These are phyloP conservation scores for Starmerella cellae DNA, from an alignment of 805 yeast species.

Conservation along the genomic window DNA sequence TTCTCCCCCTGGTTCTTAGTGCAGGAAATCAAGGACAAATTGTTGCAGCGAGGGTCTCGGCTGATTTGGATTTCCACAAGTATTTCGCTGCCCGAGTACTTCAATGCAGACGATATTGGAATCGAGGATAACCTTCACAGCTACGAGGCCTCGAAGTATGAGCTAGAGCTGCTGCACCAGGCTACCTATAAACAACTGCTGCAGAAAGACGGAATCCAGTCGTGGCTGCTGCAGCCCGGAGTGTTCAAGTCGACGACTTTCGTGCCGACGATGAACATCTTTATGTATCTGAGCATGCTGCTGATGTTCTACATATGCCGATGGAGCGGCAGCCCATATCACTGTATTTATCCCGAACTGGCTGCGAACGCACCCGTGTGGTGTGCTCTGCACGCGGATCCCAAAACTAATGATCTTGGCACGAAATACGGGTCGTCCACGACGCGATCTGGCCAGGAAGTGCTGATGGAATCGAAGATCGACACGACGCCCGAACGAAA, in stretches of 20 bases:
- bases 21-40: constrained; percentile 37
- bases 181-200: constrained; percentile 47
- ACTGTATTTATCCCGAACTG: constrained; percentile 72
- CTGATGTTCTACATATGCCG: constrained; percentile 73
- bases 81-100: constrained; percentile 62
- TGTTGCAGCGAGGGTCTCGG: constrained; percentile 41
- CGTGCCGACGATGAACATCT: constrained; percentile 55
- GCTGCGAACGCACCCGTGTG: constrained; percentile 82
- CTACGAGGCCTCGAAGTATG: constrained; percentile 84
- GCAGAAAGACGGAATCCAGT: constrained; percentile 42
- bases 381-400: constrained; percentile 44
- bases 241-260: constrained; percentile 77
- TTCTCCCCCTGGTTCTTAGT: constrained; percentile 85
- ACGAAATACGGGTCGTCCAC: constrained; percentile 66
- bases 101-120: constrained; percentile 66
- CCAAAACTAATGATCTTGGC: constrained; percentile 35
- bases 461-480: constrained; percentile 34
- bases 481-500: constrained; percentile 35
- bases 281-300: constrained; percentile 79
- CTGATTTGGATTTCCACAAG: constrained; percentile 78
- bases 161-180: constrained; percentile 69
- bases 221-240: constrained; percentile 86
- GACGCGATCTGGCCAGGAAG: constrained; percentile 50
- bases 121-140: constrained; percentile 49
- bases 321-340: constrained; percentile 72